A percentile compares a stretch with the other conserved stretches of the same genome.
Evolutionary conservation across 305 asterid genomes (phyloP).

Genomic region (Ilex paraguariensis): DNA sequence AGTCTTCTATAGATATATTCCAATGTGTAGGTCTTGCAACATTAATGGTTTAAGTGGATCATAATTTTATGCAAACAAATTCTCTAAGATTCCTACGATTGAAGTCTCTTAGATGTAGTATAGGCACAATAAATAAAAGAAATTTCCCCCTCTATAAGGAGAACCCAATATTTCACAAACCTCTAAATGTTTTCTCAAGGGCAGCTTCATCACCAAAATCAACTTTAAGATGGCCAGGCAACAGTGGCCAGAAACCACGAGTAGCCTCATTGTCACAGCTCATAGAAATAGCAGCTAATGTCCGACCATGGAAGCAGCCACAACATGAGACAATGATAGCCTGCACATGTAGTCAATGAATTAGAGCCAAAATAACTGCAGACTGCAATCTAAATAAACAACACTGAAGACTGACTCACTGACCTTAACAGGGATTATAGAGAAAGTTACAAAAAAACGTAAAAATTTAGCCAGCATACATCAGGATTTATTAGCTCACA

Average conservation of each 20-base stretch:
- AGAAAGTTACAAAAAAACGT: background rate
- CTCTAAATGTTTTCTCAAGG: constrained; percentile 75
- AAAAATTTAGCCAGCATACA: background rate
- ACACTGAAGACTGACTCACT: no score
- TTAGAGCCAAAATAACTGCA: no score
- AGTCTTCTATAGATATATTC: constrained; percentile 3
- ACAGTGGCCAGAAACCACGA: constrained; percentile 82
- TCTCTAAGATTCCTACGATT: background rate
- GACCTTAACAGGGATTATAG: no score
- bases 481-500: no score
- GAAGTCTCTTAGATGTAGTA: background rate
- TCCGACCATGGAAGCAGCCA: constrained; percentile 98
- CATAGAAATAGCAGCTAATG: constrained; percentile 90
- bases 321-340: constrained; percentile 93
- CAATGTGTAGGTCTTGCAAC: background rate
- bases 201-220: constrained; percentile 74
- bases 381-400: no score
- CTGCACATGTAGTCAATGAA: constrained; percentile 33
- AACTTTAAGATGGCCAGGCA: constrained; percentile 82
- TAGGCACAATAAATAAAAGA: background rate
- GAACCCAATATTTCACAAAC: constrained; percentile 24
- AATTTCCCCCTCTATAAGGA: background rate
- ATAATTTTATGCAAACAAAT: background rate
- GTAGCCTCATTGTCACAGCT: constrained; percentile 98
- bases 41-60: constrained; percentile 1